These are phyloP conservation scores for Zygotorulaspora mrakii DNA, from an alignment of 1,139 yeast species.

Conservation along the genomic window DNA sequence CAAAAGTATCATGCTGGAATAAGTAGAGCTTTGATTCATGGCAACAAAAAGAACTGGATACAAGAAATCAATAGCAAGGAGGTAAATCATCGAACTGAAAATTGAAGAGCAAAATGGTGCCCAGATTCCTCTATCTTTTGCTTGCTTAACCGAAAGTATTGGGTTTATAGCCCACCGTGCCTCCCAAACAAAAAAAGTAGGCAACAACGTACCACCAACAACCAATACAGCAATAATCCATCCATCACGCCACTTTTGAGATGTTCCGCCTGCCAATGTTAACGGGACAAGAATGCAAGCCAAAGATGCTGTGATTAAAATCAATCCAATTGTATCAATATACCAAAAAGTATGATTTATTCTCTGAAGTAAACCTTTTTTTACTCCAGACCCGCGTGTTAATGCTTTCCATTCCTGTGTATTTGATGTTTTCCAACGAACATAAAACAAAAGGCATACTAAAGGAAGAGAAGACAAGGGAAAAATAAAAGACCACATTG, in stretches of 20 bases:
- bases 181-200: slow-evolving; percentile 55
- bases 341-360: slow-evolving; percentile 41
- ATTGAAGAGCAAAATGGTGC: slow-evolving; percentile 52
- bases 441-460: slow-evolving; percentile 24
- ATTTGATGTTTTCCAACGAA: not conserved
- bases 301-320: slow-evolving; percentile 47
- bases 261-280: slow-evolving; percentile 59
- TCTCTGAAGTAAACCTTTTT: not conserved
- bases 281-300: slow-evolving; percentile 49
- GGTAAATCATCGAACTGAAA: slow-evolving; percentile 47
- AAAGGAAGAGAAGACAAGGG: slow-evolving; percentile 60
- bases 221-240: slow-evolving; percentile 59
- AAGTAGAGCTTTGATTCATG: slow-evolving; percentile 49
- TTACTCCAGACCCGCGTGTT: not conserved
- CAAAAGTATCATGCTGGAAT: slow-evolving; percentile 57
- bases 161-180: slow-evolving; percentile 49
- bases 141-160: slow-evolving; percentile 44
- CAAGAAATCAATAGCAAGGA: slow-evolving; percentile 49
- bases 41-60: slow-evolving; percentile 60
- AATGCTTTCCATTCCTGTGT: slow-evolving; percentile 1
- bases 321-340: slow-evolving; percentile 52
- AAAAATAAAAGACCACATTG: slow-evolving; percentile 70
- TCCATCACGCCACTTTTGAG: slow-evolving; percentile 50
- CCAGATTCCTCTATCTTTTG: slow-evolving; percentile 60
- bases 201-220: slow-evolving; percentile 52